A percentile compares a stretch with the other conserved stretches of the same genome.
Conservation (phyloP, 1,284 basidiomycete species). For the Ceratobasidium sp. region DNA sequence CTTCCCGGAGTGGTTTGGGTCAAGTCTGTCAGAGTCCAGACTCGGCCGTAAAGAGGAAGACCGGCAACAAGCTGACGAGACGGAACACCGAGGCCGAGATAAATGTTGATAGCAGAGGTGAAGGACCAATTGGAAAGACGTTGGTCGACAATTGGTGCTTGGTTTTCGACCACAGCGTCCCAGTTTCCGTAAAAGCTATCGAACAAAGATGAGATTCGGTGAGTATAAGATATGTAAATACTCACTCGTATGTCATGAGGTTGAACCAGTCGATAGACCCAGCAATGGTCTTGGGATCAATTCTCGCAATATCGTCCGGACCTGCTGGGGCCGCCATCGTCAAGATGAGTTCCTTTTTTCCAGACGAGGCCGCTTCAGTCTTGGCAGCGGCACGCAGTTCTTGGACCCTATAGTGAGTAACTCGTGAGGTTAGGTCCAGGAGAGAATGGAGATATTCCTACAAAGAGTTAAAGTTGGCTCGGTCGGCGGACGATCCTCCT, state of each 20-base stretch:
- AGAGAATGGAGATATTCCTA: not conserved
- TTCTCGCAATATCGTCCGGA: not conserved
- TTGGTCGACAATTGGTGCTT: conserved; percentile 21
- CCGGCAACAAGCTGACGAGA: not conserved
- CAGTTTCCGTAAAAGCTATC: conserved; percentile 29
- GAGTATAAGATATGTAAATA: too few species aligned
- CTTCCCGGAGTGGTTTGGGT: not conserved
- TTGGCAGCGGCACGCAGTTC: not conserved
- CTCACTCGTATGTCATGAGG: conserved; percentile 9
- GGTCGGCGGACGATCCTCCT: conserved; percentile 3
- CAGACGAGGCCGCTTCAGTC: not conserved
- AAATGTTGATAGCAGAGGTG: not conserved
- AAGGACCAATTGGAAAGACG: conserved; percentile 6
- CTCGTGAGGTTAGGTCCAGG: not conserved
- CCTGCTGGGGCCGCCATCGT: not conserved
- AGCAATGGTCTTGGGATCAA: not conserved
- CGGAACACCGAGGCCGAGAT: not conserved
- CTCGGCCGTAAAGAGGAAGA: conserved; percentile 21
- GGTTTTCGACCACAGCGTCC: conserved; percentile 9
- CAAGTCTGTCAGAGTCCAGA: conserved; percentile 8
- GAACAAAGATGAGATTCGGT: not conserved
- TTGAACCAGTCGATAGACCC: not conserved
- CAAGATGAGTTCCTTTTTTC: not conserved
- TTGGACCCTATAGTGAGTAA: not conserved
- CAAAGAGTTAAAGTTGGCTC: conserved; percentile 15